Conservation (phyloP, 371 early-diverging fungal genomes). For the Saksenaea vasiformis region DNA sequence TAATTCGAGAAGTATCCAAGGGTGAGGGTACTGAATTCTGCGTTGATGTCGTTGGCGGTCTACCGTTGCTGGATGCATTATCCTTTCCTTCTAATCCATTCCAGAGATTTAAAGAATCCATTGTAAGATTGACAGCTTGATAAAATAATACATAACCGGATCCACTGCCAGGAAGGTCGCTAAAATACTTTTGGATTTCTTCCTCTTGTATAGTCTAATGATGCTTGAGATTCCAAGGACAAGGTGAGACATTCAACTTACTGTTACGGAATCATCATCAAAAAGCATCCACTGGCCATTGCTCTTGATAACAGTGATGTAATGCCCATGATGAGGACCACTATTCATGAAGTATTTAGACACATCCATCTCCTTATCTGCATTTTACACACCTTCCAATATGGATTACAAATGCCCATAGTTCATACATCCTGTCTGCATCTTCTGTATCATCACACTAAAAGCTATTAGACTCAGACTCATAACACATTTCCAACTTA, state of each 20-base stretch:
- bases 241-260: slow-evolving; percentile 29
- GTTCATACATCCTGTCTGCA: slow-evolving; percentile 80
- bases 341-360: slow-evolving; percentile 33
- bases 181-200: slow-evolving; percentile 83
- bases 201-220: slow-evolving; percentile 70
- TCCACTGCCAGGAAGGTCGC: slow-evolving; percentile 77
- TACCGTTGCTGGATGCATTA: slow-evolving; percentile 9
- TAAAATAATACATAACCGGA: slow-evolving; percentile 88
- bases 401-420: slow-evolving; percentile 92
- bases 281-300: slow-evolving; percentile 89
- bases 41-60: slow-evolving; percentile 8
- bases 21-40: slow-evolving; percentile 3
- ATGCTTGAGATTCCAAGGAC: not conserved
- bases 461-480: not conserved
- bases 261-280: slow-evolving; percentile 92
- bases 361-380: not conserved
- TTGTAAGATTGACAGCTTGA: slow-evolving; percentile 56
- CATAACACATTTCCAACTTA: slow-evolving; percentile 25
- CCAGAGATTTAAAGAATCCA: slow-evolving; percentile 38
- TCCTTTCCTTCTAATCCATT: slow-evolving; percentile 20
- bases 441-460: slow-evolving; percentile 86
- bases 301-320: slow-evolving; percentile 88
- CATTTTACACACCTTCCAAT: slow-evolving; percentile 72
- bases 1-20: not conserved
- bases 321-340: slow-evolving; percentile 97